Base-by-base conservation (phyloP, 2,329 filamentous ascomycete species). In the Colletotrichum sp. region DNA sequence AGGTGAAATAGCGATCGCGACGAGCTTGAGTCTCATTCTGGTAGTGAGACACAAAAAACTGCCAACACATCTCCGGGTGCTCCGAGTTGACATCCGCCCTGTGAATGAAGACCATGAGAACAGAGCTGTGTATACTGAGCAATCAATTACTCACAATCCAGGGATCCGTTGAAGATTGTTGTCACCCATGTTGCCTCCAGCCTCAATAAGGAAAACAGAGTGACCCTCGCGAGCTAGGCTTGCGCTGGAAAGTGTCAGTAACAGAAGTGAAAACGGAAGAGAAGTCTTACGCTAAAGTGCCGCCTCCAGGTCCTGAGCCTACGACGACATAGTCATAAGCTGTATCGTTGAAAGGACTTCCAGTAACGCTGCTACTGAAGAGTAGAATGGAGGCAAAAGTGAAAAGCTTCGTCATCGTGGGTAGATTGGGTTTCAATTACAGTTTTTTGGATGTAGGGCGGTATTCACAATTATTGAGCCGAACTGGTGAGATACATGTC, bases 81-180 rank as follows among this genome's bases (percentile, higher is more conserved):
- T 62, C 59, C 19, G 59, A 29, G 6, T 62, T 62, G 16, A 62
- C 30, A 11, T 62, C 59, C 7, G 29, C 59, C 59, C 59, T 62
- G 12, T 13, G 11, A 52, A 13, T 22, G 0, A 52, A 8, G 44
- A 22, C 44, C 44, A 52, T 52, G 44, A 52, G 44, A 22, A 52
- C 12, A 8, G 11, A 22, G n/a, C 44, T 3, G 4, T 5, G 6
- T 22, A 1, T 52, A 1, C 11, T 8, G n/a, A 22, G 44, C 1
- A 6, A 22, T 52, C 44, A 1, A n/a, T 34, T 25, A 73, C 69
- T 66, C 15, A 78, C 73, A 66, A 30, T n/a, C 34, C 22, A 7
- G 73, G 74, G 22, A 83, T 71, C 11, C 81, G 79, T 67, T 85
- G 84, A 25, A 80, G 79, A 34, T 78, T 76, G 69, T 83, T 81